Percentiles rank a stretch among this genome's conserved stretches.
These are phyloP conservation scores for Penicillium crystallinum DNA, from an alignment of 495 filamentous ascomycete genomes.

Conservation along the genomic window DNA sequence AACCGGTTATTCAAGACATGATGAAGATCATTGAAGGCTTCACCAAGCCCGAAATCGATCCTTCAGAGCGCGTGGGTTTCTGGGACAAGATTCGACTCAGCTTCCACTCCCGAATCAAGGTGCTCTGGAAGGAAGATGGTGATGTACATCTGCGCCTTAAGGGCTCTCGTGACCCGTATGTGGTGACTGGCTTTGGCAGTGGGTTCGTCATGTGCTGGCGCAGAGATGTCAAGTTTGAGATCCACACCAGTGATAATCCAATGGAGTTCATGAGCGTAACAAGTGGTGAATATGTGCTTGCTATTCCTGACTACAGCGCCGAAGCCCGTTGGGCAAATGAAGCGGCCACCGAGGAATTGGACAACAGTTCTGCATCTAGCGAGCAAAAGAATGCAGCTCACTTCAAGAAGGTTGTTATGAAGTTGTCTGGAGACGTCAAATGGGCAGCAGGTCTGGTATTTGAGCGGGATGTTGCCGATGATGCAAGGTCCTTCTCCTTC, in stretches of 20 bases:
- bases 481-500: constrained; percentile 76
- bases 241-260: constrained; percentile 76
- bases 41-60: constrained; percentile 90
- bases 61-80: constrained; percentile 89
- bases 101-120: constrained; percentile 86
- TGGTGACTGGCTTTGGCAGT: constrained; percentile 84
- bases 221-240: constrained; percentile 79
- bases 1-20: constrained; percentile 98
- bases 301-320: constrained; percentile 87
- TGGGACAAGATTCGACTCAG: constrained; percentile 98
- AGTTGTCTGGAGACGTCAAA: constrained; percentile 88
- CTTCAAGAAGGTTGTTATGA: constrained; percentile 98
- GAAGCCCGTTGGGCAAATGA: constrained; percentile 68
- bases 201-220: constrained; percentile 98
- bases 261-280: constrained; percentile 92
- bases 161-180: constrained; percentile 86
- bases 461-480: constrained; percentile 65
- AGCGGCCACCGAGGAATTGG: constrained; percentile 52
- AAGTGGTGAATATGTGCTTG: constrained; percentile 88
- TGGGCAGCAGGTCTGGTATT: constrained; percentile 90
- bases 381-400: constrained; percentile 67
- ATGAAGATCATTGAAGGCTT: constrained; percentile 99
- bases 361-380: constrained; percentile 56
- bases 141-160: constrained; percentile 95
- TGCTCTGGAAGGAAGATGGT: constrained; percentile 90